A percentile compares a stretch with the other conserved stretches of the same genome.
These are phyloP conservation scores for Phaeosphaeriaceae sp. DNA, from an alignment of 2,329 filamentous ascomycete genomes.

Conservation along the genomic window DNA sequence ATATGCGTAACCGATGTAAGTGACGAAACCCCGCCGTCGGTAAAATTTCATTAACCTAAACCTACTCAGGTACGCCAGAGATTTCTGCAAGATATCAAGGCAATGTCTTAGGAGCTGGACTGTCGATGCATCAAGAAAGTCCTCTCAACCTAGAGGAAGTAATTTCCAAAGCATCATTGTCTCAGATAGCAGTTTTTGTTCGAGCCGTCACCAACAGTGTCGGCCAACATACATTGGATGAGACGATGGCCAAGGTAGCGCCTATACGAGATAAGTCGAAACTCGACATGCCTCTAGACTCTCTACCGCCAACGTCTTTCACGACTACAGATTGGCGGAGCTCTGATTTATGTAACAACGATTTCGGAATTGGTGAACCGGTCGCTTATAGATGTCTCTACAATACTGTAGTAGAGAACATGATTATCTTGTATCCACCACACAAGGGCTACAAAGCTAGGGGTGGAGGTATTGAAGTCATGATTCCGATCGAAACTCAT, in stretches of 20 bases:
- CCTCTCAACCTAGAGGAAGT: no score
- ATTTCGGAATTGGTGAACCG: neutral
- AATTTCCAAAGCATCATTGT: neutral
- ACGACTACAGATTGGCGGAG: neutral
- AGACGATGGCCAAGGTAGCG: neutral
- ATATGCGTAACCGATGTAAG: no score
- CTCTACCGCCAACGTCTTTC: neutral
- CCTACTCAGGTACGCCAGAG: neutral
- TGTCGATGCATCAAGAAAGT: neutral
- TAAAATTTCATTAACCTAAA: no score
- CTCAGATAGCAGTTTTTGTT: neutral
- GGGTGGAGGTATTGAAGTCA: no score
- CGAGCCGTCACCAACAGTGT: constrained; percentile 1
- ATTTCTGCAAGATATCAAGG: constrained; percentile 1
- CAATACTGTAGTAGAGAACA: neutral
- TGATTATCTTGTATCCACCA: neutral
- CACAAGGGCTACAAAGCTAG: no score
- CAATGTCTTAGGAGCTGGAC: neutral
- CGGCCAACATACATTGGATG: neutral
- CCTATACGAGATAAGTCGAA: constrained; percentile 1
- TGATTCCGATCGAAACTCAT: no score
- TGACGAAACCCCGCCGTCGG: no score
- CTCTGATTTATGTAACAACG: neutral
- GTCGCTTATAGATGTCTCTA: neutral
- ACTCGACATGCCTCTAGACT: neutral